A percentile compares a stretch with the other conserved stretches of the same genome.
These are phyloP conservation scores for Fulvia fulva DNA, from an alignment of 2,329 filamentous ascomycete genomes.

Conservation along the genomic window DNA sequence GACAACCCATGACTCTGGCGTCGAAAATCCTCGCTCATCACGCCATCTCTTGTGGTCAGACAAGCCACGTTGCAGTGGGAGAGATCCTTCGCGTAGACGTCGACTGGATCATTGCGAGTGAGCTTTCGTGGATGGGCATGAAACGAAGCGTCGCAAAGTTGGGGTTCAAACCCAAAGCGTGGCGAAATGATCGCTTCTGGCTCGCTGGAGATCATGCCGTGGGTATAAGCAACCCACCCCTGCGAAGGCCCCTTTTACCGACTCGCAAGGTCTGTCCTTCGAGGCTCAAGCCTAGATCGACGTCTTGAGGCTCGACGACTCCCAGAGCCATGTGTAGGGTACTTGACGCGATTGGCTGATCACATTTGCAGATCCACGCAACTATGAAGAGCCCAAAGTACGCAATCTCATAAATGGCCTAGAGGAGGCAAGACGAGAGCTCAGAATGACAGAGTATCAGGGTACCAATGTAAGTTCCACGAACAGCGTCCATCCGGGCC, in stretches of 20 bases:
- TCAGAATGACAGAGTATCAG: conserved; percentile 10
- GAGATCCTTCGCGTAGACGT: conserved; percentile 4
- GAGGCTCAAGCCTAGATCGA: too few species aligned
- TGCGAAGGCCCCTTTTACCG: too few species aligned
- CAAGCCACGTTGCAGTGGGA: background rate
- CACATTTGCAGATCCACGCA: too few species aligned
- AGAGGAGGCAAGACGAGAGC: conserved; percentile 6
- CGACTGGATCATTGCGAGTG: conserved; percentile 13
- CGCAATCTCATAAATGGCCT: too few species aligned
- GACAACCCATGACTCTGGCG: conserved; percentile 8
- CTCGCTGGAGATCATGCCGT: conserved; percentile 11
- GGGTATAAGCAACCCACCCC: background rate
- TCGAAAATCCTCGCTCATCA: conserved; percentile 12
- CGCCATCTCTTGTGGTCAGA: background rate
- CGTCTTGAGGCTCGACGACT: too few species aligned
- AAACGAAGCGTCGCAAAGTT: background rate
- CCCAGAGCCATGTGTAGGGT: too few species aligned
- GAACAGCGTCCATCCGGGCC: background rate
- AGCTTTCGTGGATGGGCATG: conserved; percentile 11
- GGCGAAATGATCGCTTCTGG: conserved; percentile 14
- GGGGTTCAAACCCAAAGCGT: background rate
- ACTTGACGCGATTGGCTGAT: too few species aligned
- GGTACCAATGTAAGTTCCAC: conserved; percentile 4
- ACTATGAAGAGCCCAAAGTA: too few species aligned
- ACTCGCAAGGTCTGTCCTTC: conserved; percentile 1